These are phyloP conservation scores for Moniliophthora roreri DNA, from an alignment of 1,284 basidiomycete species.

Conservation along the genomic window DNA sequence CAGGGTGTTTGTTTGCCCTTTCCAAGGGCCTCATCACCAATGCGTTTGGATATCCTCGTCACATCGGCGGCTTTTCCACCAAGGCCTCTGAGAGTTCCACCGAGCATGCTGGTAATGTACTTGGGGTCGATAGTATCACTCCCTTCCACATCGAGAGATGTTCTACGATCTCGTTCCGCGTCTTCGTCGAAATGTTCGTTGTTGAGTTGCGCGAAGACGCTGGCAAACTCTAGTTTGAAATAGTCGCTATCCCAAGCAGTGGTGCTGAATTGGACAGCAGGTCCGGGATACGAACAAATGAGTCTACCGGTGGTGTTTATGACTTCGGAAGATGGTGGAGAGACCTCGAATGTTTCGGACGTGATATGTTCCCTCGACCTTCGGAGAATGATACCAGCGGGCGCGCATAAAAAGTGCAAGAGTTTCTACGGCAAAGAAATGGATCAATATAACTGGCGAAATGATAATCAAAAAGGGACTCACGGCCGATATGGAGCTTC, in stretches of 20 bases:
- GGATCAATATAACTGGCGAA: too few species aligned
- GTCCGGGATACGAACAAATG: neutral
- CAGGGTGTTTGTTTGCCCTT: neutral
- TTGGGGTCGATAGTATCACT: neutral
- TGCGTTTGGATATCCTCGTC: neutral
- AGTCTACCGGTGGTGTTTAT: neutral
- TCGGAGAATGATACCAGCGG: too few species aligned
- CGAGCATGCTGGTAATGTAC: neutral
- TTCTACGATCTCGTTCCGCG: neutral
- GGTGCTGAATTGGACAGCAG: neutral
- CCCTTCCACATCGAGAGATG: neutral
- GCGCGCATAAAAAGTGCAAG: too few species aligned
- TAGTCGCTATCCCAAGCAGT: neutral
- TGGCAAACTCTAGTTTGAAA: neutral
- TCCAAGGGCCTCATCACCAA: neutral
- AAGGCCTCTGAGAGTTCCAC: neutral
- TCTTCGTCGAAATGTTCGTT: neutral
- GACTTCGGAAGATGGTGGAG: neutral
- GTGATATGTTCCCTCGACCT: conserved; percentile 16
- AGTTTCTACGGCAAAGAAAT: too few species aligned
- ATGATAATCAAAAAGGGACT: too few species aligned
- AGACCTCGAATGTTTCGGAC: conserved; percentile 17
- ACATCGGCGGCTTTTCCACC: neutral
- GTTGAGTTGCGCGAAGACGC: neutral
- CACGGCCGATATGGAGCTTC: too few species aligned